Evolutionary conservation across 2,329 filamentous ascomycete genomes (phyloP), one percentile per base, ranked within the genome.

Genomic region (Ceratocystis harringtonii): DNA sequence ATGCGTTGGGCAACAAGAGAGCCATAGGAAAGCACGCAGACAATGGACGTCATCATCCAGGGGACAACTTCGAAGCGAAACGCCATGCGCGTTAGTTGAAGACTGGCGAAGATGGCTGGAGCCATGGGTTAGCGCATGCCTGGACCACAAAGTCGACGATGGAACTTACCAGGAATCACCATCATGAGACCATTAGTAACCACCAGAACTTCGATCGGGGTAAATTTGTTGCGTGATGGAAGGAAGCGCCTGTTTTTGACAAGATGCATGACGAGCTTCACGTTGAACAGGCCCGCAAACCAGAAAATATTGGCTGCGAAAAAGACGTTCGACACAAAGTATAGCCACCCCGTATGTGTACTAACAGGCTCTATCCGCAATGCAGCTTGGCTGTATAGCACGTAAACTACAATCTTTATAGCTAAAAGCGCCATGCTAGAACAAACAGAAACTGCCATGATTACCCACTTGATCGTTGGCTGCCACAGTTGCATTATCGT

Each of bases 151-250:
- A 15, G 63, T 15, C 3, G 22, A 52, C 25, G 22, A 10, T 4
- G 17, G 32, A 17, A 72, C 75, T 60, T 72, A 82, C 81, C 78
- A n/a, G 81, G 81, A 8, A 82, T 71, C 17, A 82, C 69, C 81
- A 84, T 83, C 64, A 84, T 73, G 1, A 82, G 68, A 10, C 80
- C 81, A 45, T 84, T 83, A 61, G 80, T 80, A 69, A 82, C 79
- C 62, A 82, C 75, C 28, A 84, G 74, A 6, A 81, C 76, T 69
- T 84, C 81, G 75, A 84, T 79, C 4, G 80, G 76, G 0, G 73
- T 79, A 48, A 84, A 70, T 0, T 75, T 72, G 61, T 73, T 73
- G 2, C 75, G 72, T 0, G 73, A 73, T 0, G 77, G 76, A 0
- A 83, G 73, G 5, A 84, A 71, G 60, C 76, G 78, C 30, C 79